Conservation (phyloP, 352 stramenopile species). For the Sclerospora graminicola region DNA sequence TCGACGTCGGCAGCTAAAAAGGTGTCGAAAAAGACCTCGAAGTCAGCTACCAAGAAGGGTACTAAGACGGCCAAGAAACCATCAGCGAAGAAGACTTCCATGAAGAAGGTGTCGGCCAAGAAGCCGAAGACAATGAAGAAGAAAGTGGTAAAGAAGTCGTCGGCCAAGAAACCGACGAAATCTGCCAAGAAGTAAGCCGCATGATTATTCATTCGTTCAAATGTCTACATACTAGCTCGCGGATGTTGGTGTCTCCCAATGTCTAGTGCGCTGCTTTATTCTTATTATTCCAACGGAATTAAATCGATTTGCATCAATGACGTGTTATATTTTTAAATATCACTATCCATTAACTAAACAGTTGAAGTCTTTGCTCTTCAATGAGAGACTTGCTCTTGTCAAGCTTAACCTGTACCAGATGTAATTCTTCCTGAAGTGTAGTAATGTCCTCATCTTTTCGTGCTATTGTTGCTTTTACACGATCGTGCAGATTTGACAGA, state of each 20-base stretch:
- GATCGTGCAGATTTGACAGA: slow-evolving; percentile 53
- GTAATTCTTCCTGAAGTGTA: slow-evolving; percentile 54
- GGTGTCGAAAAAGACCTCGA: slow-evolving; percentile 24
- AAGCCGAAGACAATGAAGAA: slow-evolving; percentile 51
- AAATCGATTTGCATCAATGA: slow-evolving; percentile 4
- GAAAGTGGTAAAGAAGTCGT: slow-evolving; percentile 61
- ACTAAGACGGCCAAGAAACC: slow-evolving; percentile 26
- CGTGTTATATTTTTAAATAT: slow-evolving; percentile 25
- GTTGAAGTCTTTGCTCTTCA: slow-evolving; percentile 55
- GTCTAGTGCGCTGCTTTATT: slow-evolving; percentile 26
- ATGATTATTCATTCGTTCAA: background rate
- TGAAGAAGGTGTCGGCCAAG: slow-evolving; percentile 37
- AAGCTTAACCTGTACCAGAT: slow-evolving; percentile 62
- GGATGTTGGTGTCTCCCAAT: background rate
- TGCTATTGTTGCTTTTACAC: slow-evolving; percentile 52
- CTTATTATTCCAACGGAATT: background rate
- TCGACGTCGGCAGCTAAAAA: slow-evolving; percentile 22
- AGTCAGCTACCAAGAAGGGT: slow-evolving; percentile 25
- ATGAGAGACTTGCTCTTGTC: slow-evolving; percentile 79
- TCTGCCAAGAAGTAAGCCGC: slow-evolving; percentile 28
- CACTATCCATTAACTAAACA: too few relatives aligned
- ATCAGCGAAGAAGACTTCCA: slow-evolving; percentile 14
- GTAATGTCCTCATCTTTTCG: slow-evolving; percentile 60
- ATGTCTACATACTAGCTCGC: slow-evolving; percentile 15
- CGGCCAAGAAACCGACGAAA: slow-evolving; percentile 41